Percentiles rank a stretch among this genome's conserved stretches.
Conservation (phyloP, 2,329 filamentous ascomycete species). For the Incumbomyces lentus region DNA sequence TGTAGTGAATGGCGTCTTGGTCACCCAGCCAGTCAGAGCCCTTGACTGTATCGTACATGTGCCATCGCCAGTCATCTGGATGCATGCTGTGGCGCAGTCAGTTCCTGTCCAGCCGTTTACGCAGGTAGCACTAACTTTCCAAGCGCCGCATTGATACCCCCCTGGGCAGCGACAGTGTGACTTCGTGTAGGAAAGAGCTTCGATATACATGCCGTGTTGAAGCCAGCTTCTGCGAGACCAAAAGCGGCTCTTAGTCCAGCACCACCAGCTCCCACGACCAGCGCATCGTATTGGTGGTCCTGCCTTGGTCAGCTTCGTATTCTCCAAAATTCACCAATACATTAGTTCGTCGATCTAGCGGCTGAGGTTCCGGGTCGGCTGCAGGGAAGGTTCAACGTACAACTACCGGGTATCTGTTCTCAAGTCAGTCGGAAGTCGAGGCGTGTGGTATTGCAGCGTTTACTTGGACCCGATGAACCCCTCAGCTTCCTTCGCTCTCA, state of each 20-base stretch:
- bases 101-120: background rate
- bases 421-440: background rate
- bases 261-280: conserved; percentile 63
- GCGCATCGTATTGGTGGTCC: conserved; percentile 86
- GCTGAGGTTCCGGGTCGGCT: too few species aligned
- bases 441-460: too few species aligned
- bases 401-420: conserved; percentile 6
- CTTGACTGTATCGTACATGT: conserved; percentile 52
- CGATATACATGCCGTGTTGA: conserved; percentile 55
- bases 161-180: conserved; percentile 58
- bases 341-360: too few species aligned
- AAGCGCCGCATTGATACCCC: conserved; percentile 51
- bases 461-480: conserved; percentile 83
- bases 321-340: too few species aligned
- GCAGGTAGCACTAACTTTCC: conserved; percentile 32
- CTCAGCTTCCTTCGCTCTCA: conserved; percentile 88
- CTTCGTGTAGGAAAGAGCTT: conserved; percentile 55
- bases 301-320: too few species aligned
- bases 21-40: conserved; percentile 50
- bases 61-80: conserved; percentile 49
- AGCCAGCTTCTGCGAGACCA: conserved; percentile 52
- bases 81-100: conserved; percentile 32
- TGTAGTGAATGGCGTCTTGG: conserved; percentile 51
- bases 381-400: conserved; percentile 26
- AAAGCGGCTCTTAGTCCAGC: conserved; percentile 54